These are phyloP conservation scores for Podaxis rugospora DNA, from an alignment of 768 basidiomycete genomes.

Conservation along the genomic window DNA sequence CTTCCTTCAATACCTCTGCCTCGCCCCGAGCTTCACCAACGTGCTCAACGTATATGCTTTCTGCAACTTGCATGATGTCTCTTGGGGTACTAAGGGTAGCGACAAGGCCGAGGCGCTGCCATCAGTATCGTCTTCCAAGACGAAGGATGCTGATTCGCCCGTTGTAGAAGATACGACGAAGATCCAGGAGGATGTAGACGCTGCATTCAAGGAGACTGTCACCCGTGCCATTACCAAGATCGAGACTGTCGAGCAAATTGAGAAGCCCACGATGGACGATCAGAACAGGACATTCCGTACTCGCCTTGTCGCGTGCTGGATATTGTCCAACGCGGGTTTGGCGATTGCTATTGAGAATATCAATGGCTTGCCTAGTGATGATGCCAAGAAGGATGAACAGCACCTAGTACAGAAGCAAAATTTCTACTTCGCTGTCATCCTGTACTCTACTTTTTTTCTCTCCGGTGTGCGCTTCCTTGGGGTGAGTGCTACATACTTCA, in stretches of 20 bases:
- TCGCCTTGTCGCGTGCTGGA: constrained; percentile 79
- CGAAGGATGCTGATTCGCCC: constrained; percentile 64
- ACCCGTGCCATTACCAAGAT: constrained; percentile 80
- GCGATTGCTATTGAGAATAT: constrained; percentile 75
- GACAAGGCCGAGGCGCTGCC: constrained; percentile 93
- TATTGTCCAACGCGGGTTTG: constrained; percentile 63
- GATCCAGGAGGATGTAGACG: constrained; percentile 86
- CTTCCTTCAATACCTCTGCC: constrained; percentile 84
- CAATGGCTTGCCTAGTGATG: constrained; percentile 47
- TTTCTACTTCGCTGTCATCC: constrained; percentile 70
- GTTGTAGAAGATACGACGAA: constrained; percentile 85
- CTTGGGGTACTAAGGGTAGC: constrained; percentile 93
- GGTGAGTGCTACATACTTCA: constrained; percentile 39
- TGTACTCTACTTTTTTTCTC: constrained; percentile 76
- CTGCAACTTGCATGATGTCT: constrained; percentile 93
- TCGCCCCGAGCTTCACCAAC: constrained; percentile 93
- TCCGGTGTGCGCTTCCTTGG: constrained; percentile 71
- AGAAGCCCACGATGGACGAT: constrained; percentile 85
- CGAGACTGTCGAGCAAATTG: constrained; percentile 56
- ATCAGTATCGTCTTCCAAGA: constrained; percentile 81
- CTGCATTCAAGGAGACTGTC: constrained; percentile 88
- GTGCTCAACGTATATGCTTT: constrained; percentile 96
- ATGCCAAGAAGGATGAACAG: constrained; percentile 33
- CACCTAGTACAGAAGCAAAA: constrained; percentile 39
- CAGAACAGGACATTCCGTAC: constrained; percentile 92